phyloP scores from a whole-genome alignment of 306 rosid genomes.

The Corylus americana region DNA sequence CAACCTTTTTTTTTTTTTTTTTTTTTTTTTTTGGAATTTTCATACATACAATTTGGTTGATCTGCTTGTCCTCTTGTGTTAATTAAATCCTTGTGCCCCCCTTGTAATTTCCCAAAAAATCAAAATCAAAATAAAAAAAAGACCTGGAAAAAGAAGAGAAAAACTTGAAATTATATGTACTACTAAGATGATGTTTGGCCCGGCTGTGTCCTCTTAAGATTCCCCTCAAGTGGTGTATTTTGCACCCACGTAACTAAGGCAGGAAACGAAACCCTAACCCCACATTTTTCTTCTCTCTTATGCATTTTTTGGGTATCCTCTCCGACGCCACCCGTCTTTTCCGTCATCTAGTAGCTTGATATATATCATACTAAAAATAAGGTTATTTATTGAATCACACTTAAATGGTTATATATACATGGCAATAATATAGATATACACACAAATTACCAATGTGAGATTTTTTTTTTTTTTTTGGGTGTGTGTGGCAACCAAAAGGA shows the following conservation, averaged over 20 bases:
- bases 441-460: too few species aligned
- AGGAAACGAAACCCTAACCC: background rate
- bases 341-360: too few species aligned
- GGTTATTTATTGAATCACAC: too few species aligned
- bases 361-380: too few species aligned
- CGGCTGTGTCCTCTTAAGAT: background rate
- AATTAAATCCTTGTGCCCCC: background rate
- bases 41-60: background rate
- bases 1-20: background rate
- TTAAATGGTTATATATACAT: too few species aligned
- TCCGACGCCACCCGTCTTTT: too few species aligned
- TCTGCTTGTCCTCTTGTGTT: background rate
- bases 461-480: background rate
- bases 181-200: background rate
- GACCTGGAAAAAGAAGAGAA: background rate
- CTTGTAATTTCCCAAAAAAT: background rate
- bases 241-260: background rate
- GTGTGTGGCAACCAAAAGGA: too few species aligned
- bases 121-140: too few species aligned
- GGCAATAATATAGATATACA: too few species aligned
- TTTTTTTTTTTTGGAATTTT: background rate
- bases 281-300: too few species aligned
- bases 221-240: background rate
- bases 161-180: background rate
- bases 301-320: too few species aligned